A percentile compares a stretch with the other conserved stretches of the same genome.
These are phyloP conservation scores for Tricholomella constricta DNA, from an alignment of 768 basidiomycete genomes.

Conservation along the genomic window DNA sequence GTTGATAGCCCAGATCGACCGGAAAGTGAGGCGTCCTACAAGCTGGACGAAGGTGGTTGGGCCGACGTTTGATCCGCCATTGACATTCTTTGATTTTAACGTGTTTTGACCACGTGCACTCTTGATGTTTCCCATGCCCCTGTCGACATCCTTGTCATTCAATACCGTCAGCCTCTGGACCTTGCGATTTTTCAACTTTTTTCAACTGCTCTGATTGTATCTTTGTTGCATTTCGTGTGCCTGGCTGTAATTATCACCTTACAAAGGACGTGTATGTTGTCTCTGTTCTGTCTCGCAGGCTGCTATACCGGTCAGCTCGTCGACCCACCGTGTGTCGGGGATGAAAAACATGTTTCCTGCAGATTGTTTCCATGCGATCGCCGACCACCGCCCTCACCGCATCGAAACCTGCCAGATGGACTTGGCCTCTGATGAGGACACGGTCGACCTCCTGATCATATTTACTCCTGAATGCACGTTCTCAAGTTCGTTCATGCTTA, in stretches of 20 bases:
- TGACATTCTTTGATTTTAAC: background rate
- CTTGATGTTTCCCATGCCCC: background rate
- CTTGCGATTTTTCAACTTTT: background rate
- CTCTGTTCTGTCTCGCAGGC: background rate
- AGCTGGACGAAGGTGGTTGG: constrained; percentile 91
- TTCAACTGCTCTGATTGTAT: background rate
- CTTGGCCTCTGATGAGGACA: background rate
- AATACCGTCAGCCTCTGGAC: too few relatives aligned
- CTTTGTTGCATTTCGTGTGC: background rate
- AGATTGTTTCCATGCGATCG: background rate
- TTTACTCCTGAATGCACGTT: constrained; percentile 5
- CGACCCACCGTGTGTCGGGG: constrained; percentile 2
- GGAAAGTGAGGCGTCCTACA: constrained; percentile 90
- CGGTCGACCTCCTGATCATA: background rate
- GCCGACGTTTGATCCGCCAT: constrained; percentile 61
- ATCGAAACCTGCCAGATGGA: background rate
- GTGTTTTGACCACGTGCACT: background rate
- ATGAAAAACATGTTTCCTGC: background rate
- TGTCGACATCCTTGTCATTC: too few relatives aligned
- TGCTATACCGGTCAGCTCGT: too few relatives aligned
- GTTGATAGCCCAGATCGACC: constrained; percentile 89
- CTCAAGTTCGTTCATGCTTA: background rate
- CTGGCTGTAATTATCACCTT: background rate
- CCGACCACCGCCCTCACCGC: background rate
- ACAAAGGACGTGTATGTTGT: too few relatives aligned